Conservation (phyloP, 1,139 yeast species). For the Lodderomyces elongisporus region DNA sequence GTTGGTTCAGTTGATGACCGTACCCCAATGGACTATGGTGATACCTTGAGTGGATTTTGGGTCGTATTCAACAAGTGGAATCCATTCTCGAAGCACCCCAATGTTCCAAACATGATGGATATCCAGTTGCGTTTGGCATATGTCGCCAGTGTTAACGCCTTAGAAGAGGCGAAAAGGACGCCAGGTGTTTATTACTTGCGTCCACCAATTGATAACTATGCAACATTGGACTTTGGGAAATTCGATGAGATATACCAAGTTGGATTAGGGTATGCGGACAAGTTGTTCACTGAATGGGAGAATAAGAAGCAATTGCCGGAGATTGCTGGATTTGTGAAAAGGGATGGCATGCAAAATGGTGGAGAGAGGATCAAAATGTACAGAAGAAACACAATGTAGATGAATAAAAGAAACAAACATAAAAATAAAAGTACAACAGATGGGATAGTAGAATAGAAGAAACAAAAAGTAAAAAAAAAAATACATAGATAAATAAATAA, state of each 20-base stretch:
- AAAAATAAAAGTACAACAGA: too few species aligned
- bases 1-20: conserved; percentile 94
- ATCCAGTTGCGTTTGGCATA: conserved; percentile 90
- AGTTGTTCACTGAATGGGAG: conserved; percentile 50
- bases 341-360: conserved; percentile 14
- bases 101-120: conserved; percentile 92
- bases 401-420: not conserved
- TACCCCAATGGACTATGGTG: conserved; percentile 89
- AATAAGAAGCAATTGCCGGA: conserved; percentile 52
- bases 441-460: too few species aligned
- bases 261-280: conserved; percentile 72
- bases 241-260: conserved; percentile 85
- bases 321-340: conserved; percentile 51
- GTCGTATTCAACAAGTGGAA: conserved; percentile 84
- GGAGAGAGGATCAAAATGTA: conserved; percentile 24
- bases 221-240: conserved; percentile 86
- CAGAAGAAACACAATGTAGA: conserved; percentile 61
- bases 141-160: conserved; percentile 90
- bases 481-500: not conserved
- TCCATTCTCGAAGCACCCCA: conserved; percentile 82
- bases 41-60: conserved; percentile 90
- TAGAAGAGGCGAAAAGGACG: conserved; percentile 78
- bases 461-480: not conserved
- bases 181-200: conserved; percentile 87
- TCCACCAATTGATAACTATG: conserved; percentile 91